Percentiles rank a stretch among this genome's conserved stretches.
These are phyloP conservation scores for Calonectria pauciramosa DNA, from an alignment of 2,329 filamentous ascomycete genomes.

Conservation along the genomic window DNA sequence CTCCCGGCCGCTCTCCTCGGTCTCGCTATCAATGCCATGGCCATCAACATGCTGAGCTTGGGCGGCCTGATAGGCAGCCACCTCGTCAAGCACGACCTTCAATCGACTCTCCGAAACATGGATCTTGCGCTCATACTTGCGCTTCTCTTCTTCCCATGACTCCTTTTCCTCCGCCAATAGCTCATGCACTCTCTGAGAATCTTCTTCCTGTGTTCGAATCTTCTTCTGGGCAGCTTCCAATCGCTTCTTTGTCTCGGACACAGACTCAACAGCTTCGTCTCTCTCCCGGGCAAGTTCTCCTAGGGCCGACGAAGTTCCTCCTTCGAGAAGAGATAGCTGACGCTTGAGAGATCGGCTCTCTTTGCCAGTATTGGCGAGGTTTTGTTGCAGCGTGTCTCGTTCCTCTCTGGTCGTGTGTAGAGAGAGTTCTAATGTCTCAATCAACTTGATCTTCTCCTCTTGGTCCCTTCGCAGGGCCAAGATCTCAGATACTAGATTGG, in stretches of 20 bases:
- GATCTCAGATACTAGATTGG: slow-evolving; percentile 95
- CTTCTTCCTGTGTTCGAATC: slow-evolving; percentile 83
- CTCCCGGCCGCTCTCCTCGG: slow-evolving; percentile 73
- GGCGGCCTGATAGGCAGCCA: slow-evolving; percentile 77
- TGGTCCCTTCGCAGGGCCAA: slow-evolving; percentile 88
- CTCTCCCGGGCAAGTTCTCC: slow-evolving; percentile 87
- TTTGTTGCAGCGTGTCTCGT: slow-evolving; percentile 77
- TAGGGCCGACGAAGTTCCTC: slow-evolving; percentile 87
- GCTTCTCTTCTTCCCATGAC: slow-evolving; percentile 85
- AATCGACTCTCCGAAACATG: slow-evolving; percentile 92
- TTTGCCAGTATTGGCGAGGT: slow-evolving; percentile 74
- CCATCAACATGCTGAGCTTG: slow-evolving; percentile 57
- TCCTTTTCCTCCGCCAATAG: slow-evolving; percentile 90
- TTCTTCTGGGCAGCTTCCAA: slow-evolving; percentile 85
- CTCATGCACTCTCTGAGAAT: slow-evolving; percentile 81
- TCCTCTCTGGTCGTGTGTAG: slow-evolving; percentile 81
- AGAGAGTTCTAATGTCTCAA: slow-evolving; percentile 84
- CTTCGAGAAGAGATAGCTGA: slow-evolving; percentile 88
- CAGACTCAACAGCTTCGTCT: slow-evolving; percentile 83
- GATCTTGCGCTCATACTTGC: slow-evolving; percentile 85
- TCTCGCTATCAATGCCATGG: slow-evolving; percentile 68
- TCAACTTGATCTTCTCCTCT: slow-evolving; percentile 88
- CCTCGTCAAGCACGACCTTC: slow-evolving; percentile 87
- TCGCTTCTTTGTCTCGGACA: slow-evolving; percentile 80
- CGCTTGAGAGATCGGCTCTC: slow-evolving; percentile 86